A percentile compares a stretch with the other conserved stretches of the same genome.
phyloP scores from a whole-genome alignment of 2,329 filamentous ascomycete genomes.

The Neocucurbitaria cava region DNA sequence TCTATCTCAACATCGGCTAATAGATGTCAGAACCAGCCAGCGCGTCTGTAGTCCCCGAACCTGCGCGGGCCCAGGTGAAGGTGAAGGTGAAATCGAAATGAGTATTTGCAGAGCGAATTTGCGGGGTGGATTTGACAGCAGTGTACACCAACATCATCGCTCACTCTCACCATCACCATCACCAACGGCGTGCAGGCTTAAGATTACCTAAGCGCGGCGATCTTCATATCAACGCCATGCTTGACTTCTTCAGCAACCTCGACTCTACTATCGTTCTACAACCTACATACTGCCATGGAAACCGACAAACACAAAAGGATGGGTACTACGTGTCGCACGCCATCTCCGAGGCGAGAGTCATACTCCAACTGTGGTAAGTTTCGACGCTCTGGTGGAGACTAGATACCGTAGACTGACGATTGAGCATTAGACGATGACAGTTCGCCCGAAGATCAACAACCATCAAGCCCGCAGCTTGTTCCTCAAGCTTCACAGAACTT shows the following conservation, averaged over 20 bases:
- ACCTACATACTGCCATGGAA: not conserved
- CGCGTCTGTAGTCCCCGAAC: too few species aligned
- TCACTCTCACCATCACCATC: not conserved
- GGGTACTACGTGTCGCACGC: constrained; percentile 7
- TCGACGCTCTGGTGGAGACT: rapidly evolving
- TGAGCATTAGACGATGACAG: constrained; percentile 2
- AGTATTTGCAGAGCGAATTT: not conserved
- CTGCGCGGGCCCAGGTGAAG: constrained; percentile 7
- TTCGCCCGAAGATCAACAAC: not conserved
- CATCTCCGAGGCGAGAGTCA: constrained; percentile 7
- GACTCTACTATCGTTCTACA: not conserved
- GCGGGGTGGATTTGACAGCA: not conserved
- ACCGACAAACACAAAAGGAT: not conserved
- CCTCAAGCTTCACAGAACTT: not conserved
- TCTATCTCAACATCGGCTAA: too few species aligned
- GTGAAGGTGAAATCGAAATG: constrained; percentile 11
- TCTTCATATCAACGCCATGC: not conserved
- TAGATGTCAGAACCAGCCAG: too few species aligned
- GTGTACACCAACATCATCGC: not conserved
- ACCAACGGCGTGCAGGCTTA: too few species aligned
- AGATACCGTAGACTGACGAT: not conserved
- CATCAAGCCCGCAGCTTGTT: not conserved
- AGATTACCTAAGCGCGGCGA: too few species aligned
- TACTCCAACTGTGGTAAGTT: constrained; percentile 10
- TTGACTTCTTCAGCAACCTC: not conserved